Base-by-base conservation (phyloP, 768 basidiomycete genomes). In the Fomitopsis pulvina region DNA sequence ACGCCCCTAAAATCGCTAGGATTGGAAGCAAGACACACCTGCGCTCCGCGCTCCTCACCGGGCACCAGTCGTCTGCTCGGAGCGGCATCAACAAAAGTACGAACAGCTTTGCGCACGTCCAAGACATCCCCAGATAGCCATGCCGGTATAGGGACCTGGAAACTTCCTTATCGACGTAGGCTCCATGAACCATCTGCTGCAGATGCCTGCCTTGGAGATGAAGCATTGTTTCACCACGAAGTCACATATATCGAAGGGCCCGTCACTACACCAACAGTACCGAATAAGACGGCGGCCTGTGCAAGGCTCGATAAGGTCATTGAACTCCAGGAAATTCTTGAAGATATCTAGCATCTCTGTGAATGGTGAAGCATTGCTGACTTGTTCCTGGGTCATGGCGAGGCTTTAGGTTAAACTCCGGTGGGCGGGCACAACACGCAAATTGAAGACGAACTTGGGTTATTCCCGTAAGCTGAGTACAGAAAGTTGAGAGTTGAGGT, bases 211-310 rank as follows among this genome's bases (percentile, higher is more conserved):
- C 65, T 82, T 79, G 42, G 89, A 92, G 58, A 92, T 88, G 64
- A 90, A 92, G 62, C 85, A 91, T 64, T 92, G 90, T 65, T 92
- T 93, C 43, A 88, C 81, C 49, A 92, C 79, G 58, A 92, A 92
- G 67, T 92, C 86, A 53, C 86, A 76, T 43, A 92, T 65, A 64
- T 91, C 89, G 57, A 79, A 91, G 14, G 89, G 88, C 2, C 89
- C 88, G 61, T 92, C 90, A 47, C 78, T 84, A 65, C 85, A 89
- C 87, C 87, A 90, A 63, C 83, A 84, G 62, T 83, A 89, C 21
- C 77, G 81, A 52, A 75, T 67, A 41, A 83, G 69, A 5, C 73
- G 76, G 53, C 74, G 71, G 44, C 79, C 80, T 20, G 75, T 81
- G 47, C 67, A 68, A 41, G 68, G 66, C 56, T 87, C 78, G 52